A percentile compares a stretch with the other conserved stretches of the same genome.
These are phyloP conservation scores for Tripidium arundinaceum DNA, from an alignment of 202 grass and related monocot genomes.

Conservation along the genomic window DNA sequence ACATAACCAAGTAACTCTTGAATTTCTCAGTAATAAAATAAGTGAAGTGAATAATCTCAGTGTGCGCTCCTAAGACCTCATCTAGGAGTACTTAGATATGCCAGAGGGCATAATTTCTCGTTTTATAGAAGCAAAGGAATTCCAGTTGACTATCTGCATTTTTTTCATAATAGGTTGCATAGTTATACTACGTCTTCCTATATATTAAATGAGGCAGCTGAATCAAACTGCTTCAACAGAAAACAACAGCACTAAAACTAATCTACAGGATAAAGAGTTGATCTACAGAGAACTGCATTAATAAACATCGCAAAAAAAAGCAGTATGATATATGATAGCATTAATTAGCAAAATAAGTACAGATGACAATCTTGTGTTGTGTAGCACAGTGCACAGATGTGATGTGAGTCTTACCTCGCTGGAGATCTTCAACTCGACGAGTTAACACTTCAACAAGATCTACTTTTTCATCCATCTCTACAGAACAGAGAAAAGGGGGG, in stretches of 20 bases:
- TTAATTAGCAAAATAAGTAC: neutral
- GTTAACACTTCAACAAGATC: conserved; percentile 44
- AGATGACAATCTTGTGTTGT: neutral
- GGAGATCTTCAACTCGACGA: conserved; percentile 61
- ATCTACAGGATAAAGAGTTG: conserved; percentile 10
- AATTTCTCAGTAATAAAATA: neutral
- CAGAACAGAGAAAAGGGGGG: conserved; percentile 17
- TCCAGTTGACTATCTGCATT: neutral
- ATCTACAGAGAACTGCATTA: neutral
- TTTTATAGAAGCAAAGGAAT: neutral
- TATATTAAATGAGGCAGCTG: neutral
- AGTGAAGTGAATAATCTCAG: neutral
- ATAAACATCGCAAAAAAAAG: neutral
- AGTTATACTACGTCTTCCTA: neutral
- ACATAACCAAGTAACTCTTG: neutral
- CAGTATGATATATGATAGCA: neutral
- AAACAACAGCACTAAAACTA: neutral
- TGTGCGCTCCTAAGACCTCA: neutral
- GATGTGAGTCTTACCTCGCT: conserved; percentile 48
- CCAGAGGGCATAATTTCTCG: neutral
- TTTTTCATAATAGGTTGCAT: neutral
- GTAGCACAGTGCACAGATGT: neutral
- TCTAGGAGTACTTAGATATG: conserved; percentile 9
- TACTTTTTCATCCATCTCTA: conserved; percentile 57
- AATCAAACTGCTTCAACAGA: conserved; percentile 14